These are phyloP conservation scores for Pinus tabuliformis DNA, from an alignment of 75 land plant species.

Conservation along the genomic window DNA sequence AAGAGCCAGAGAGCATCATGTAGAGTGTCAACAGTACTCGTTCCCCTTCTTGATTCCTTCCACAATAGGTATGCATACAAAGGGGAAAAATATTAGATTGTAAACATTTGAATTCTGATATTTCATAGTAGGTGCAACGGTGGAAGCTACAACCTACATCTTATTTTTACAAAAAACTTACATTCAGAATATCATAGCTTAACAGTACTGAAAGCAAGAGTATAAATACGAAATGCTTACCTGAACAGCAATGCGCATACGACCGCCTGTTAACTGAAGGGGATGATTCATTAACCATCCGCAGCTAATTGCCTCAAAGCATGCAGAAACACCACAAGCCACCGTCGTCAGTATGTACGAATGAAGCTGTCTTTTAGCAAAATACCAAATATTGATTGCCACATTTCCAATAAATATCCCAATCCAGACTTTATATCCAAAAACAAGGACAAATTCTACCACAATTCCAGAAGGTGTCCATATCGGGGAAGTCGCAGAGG, in stretches of 20 bases:
- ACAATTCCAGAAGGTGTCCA: conserved; percentile 47
- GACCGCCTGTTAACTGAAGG: neutral
- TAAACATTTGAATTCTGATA: no score
- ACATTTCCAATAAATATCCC: conserved; percentile 30
- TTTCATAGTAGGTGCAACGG: no score
- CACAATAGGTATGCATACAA: no score
- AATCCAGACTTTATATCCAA: conserved; percentile 26
- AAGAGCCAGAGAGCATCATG: conserved; percentile 47
- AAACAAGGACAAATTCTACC: conserved; percentile 32
- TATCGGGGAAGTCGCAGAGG: conserved; percentile 27
- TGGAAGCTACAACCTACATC: no score
- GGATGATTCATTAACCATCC: conserved; percentile 44
- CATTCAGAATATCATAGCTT: no score
- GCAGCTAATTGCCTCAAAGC: conserved; percentile 23
- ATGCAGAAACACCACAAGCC: conserved; percentile 29
- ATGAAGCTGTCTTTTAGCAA: conserved; percentile 1
- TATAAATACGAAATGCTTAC: neutral
- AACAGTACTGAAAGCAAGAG: no score
- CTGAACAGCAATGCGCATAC: conserved; percentile 7
- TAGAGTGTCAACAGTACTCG: conserved; percentile 25
- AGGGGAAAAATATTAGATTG: no score
- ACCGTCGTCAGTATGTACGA: conserved; percentile 18
- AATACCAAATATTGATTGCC: conserved; percentile 29
- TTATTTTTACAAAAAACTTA: no score
- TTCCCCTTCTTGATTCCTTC: no score